These are phyloP conservation scores for Monilinia fructicola DNA, from an alignment of 2,329 filamentous ascomycete species.

Conservation along the genomic window DNA sequence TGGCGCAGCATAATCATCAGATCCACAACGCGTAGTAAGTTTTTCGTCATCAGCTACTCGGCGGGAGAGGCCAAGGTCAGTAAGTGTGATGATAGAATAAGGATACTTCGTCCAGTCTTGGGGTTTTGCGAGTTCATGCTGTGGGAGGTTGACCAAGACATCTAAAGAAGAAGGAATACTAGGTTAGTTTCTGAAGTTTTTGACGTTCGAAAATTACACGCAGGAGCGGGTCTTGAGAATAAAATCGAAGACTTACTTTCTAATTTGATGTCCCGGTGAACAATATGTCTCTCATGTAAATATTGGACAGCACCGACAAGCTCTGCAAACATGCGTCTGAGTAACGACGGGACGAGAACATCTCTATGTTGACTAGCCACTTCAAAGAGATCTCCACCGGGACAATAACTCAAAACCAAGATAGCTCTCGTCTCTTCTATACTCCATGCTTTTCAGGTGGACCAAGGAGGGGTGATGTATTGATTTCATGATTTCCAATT, in stretches of 20 bases:
- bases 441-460: constrained; percentile 84
- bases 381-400: constrained; percentile 93
- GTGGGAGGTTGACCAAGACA: constrained; percentile 82
- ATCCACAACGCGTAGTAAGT: constrained; percentile 90
- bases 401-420: constrained; percentile 85
- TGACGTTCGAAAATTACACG: not conserved
- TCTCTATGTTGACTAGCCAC: constrained; percentile 73
- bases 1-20: constrained; percentile 94
- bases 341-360: constrained; percentile 64
- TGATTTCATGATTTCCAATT: constrained; percentile 88
- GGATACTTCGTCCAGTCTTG: constrained; percentile 74
- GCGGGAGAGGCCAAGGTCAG: constrained; percentile 86
- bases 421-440: constrained; percentile 80
- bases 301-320: constrained; percentile 82
- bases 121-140: constrained; percentile 62
- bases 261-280: constrained; percentile 96
- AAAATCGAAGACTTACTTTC: constrained; percentile 68
- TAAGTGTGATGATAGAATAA: constrained; percentile 81
- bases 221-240: not conserved
- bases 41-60: constrained; percentile 83
- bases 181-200: not conserved
- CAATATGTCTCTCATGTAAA: constrained; percentile 80
- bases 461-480: constrained; percentile 89
- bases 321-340: constrained; percentile 87
- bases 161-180: constrained; percentile 51